Evolutionary conservation across 805 yeast genomes (phyloP).

Genomic region (Teunomyces atbi): DNA sequence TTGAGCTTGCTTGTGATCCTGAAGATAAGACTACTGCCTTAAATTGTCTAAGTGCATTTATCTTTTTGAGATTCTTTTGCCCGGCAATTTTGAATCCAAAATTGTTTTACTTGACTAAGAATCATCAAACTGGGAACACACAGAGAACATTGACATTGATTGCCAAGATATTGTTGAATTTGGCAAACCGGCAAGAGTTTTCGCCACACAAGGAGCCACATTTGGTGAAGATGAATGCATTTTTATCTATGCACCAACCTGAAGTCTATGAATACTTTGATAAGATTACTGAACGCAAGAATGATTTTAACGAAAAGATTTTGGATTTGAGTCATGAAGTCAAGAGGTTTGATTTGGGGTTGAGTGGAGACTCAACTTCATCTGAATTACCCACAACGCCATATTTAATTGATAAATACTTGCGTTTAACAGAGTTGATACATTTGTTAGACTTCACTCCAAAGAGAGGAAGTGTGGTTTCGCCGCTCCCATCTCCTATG

Average conservation of each 20-base stretch:
- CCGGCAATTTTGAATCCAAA: constrained; percentile 93
- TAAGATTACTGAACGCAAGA: constrained; percentile 64
- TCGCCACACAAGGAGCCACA: constrained; percentile 82
- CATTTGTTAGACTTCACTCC: constrained; percentile 37
- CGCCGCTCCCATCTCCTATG: constrained; percentile 1
- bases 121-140: constrained; percentile 67
- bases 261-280: constrained; percentile 71
- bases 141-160: constrained; percentile 79
- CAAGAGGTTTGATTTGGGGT: constrained; percentile 56
- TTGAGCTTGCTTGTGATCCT: constrained; percentile 61
- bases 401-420: constrained; percentile 62
- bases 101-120: constrained; percentile 66
- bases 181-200: constrained; percentile 74
- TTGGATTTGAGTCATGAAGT: constrained; percentile 57
- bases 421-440: constrained; percentile 58
- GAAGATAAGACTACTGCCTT: constrained; percentile 53
- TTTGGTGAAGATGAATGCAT: constrained; percentile 65
- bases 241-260: constrained; percentile 54
- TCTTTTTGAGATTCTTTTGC: constrained; percentile 72
- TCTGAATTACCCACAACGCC: constrained; percentile 69
- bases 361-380: constrained; percentile 47
- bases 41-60: constrained; percentile 78
- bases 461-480: constrained; percentile 5
- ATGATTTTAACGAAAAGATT: constrained; percentile 60
- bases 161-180: constrained; percentile 74